Evolutionary conservation across 208 protist species (phyloP).

Genomic region (Leishmania braziliensis): DNA sequence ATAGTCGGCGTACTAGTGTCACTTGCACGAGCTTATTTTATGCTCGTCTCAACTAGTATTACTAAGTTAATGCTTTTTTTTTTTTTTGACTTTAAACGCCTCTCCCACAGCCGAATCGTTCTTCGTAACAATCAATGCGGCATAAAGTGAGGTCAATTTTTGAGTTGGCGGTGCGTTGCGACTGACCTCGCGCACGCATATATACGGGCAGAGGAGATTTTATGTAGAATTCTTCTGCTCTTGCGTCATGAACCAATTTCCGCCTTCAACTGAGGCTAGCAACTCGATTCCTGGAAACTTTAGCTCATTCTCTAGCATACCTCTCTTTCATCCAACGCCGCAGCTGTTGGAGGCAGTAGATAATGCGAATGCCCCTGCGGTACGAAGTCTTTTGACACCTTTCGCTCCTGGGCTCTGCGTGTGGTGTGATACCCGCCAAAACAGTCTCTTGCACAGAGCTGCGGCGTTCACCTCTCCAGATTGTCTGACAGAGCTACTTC

Average conservation of each 20-base stretch:
- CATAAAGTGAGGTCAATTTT: neutral
- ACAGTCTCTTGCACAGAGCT: constrained; percentile 59
- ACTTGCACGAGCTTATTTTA: neutral
- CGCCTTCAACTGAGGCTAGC: neutral
- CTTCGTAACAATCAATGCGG: neutral
- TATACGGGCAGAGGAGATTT: neutral
- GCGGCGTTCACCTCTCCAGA: constrained; percentile 22
- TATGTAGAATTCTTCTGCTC: neutral
- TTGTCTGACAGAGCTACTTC: constrained; percentile 54
- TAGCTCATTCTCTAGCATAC: neutral
- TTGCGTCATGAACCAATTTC: constrained; percentile 11
- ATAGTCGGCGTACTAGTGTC: neutral
- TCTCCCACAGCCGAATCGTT: neutral
- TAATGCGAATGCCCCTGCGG: constrained; percentile 11
- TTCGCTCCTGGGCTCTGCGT: neutral
- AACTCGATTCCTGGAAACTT: neutral
- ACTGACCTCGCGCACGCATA: neutral
- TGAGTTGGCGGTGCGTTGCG: no score
- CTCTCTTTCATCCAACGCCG: constrained; percentile 2
- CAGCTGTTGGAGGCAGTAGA: constrained; percentile 13
- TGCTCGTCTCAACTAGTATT: neutral
- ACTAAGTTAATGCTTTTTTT: neutral
- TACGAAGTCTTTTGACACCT: constrained; percentile 16
- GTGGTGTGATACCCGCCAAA: constrained; percentile 17
- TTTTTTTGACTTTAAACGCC: neutral